Percentiles rank a stretch among this genome's conserved stretches.
These are phyloP conservation scores for Gracilariopsis chorda DNA, from an alignment of 23 red algal species.

Conservation along the genomic window DNA sequence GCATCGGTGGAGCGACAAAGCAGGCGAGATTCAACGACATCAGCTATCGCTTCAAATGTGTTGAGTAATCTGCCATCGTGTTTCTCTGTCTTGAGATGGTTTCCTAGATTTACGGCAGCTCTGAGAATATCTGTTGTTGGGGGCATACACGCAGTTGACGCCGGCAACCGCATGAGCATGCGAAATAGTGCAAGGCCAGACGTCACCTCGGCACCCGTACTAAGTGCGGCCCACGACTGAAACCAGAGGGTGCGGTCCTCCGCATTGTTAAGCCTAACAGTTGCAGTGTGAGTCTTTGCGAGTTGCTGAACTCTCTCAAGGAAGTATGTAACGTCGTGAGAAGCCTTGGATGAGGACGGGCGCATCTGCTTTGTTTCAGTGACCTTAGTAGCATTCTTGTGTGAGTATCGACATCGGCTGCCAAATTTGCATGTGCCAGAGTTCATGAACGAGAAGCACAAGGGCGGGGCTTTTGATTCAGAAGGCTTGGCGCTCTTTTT, in stretches of 20 bases:
- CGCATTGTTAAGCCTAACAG: not conserved
- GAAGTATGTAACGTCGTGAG: not conserved
- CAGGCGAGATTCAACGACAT: constrained; percentile 34
- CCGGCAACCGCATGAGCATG: constrained; percentile 29
- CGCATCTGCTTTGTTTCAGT: not conserved
- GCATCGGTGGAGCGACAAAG: not conserved
- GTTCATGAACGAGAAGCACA: not conserved
- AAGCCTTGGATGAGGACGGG: not conserved
- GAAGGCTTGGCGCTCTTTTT: not conserved
- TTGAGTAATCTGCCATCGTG: not conserved
- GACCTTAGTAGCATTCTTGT: not conserved
- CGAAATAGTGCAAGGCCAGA: not conserved
- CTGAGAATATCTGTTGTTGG: not conserved
- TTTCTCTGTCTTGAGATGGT: not conserved
- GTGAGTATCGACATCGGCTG: not conserved
- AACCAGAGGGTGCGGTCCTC: constrained; percentile 19
- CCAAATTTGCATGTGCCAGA: constrained; percentile 11
- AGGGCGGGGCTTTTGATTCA: not conserved
- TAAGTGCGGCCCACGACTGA: not conserved
- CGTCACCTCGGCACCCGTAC: not conserved
- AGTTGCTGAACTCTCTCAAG: not conserved
- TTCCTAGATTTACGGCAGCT: not conserved
- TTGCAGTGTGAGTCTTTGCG: not conserved
- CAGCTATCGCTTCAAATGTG: constrained; percentile 18
- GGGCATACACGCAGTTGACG: constrained; percentile 5